These are phyloP conservation scores for Ophiobolus disseminans DNA, from an alignment of 2,329 filamentous ascomycete genomes.

Conservation along the genomic window DNA sequence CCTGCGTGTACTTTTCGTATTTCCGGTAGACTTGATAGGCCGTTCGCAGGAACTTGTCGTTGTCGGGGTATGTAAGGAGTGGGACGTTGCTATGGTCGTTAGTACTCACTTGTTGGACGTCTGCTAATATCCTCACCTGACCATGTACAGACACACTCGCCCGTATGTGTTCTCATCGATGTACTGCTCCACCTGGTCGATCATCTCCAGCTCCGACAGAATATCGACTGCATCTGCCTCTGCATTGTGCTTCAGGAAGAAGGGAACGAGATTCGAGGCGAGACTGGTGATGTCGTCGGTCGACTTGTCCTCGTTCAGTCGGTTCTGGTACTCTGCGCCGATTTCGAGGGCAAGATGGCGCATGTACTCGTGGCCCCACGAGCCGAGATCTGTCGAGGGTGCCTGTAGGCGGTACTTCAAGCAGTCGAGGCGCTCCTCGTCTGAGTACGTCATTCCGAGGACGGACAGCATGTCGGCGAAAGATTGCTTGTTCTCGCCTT, in stretches of 20 bases:
- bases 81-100: conserved; percentile 78
- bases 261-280: conserved; percentile 82
- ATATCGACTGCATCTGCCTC: conserved; percentile 98
- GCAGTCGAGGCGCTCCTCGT: conserved; percentile 94
- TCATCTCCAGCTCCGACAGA: conserved; percentile 96
- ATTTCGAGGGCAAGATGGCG: conserved; percentile 95
- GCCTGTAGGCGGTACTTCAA: conserved; percentile 93
- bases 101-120: conserved; percentile 15
- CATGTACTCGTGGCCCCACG: conserved; percentile 99
- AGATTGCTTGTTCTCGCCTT: conserved; percentile 80
- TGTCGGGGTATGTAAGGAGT: conserved; percentile 95
- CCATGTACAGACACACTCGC: conserved; percentile 95
- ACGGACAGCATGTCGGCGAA: conserved; percentile 96
- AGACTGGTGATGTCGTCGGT: conserved; percentile 86
- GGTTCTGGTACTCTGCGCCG: conserved; percentile 89
- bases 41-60: conserved; percentile 91
- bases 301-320: conserved; percentile 83
- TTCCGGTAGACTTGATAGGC: conserved; percentile 93
- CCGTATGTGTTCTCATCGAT: conserved; percentile 94
- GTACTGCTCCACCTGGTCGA: conserved; percentile 86
- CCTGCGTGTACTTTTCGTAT: conserved; percentile 92
- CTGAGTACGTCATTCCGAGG: conserved; percentile 97
- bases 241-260: conserved; percentile 96
- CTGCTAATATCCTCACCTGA: conserved; percentile 59
- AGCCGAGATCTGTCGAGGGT: conserved; percentile 88